Conservation (phyloP, 768 basidiomycete species). For the Boletus sp. region DNA sequence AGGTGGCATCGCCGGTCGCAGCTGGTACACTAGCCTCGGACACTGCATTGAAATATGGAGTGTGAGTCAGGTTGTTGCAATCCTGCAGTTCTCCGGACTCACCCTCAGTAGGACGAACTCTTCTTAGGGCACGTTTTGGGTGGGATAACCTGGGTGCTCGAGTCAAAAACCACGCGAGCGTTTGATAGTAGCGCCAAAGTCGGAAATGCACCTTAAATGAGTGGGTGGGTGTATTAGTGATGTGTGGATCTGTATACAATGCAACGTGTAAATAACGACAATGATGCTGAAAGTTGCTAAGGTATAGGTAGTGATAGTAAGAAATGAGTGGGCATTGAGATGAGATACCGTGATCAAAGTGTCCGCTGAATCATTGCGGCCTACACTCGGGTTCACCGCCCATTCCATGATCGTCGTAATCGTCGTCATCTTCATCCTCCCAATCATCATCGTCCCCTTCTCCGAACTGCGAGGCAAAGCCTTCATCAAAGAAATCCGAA, state of each 20-base stretch:
- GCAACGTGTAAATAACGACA: slow-evolving; percentile 28
- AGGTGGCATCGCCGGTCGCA: slow-evolving; percentile 58
- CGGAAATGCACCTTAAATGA: slow-evolving; percentile 40
- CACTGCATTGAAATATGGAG: slow-evolving; percentile 79
- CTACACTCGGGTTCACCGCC: slow-evolving; percentile 63
- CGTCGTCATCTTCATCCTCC: slow-evolving; percentile 70
- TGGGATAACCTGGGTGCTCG: slow-evolving; percentile 72
- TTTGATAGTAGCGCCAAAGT: slow-evolving; percentile 61
- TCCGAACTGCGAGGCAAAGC: slow-evolving; percentile 67
- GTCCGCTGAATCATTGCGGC: slow-evolving; percentile 45
- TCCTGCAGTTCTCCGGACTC: background rate
- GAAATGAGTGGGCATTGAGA: slow-evolving; percentile 10
- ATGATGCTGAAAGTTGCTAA: slow-evolving; percentile 12
- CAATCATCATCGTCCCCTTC: slow-evolving; percentile 67
- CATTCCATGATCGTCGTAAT: slow-evolving; percentile 43
- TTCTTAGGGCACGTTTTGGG: slow-evolving; percentile 75
- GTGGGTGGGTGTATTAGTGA: slow-evolving; percentile 20
- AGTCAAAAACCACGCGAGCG: slow-evolving; percentile 68
- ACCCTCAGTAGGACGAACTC: slow-evolving; percentile 49
- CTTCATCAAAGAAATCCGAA: slow-evolving; percentile 75
- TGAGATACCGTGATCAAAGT: slow-evolving; percentile 8
- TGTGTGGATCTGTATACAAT: slow-evolving; percentile 28
- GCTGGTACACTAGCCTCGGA: slow-evolving; percentile 82
- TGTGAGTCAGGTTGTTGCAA: slow-evolving; percentile 36
- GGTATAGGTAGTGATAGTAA: slow-evolving; percentile 15